Conservation (phyloP, 345 rosid genomes). For the Angophora floribunda region DNA sequence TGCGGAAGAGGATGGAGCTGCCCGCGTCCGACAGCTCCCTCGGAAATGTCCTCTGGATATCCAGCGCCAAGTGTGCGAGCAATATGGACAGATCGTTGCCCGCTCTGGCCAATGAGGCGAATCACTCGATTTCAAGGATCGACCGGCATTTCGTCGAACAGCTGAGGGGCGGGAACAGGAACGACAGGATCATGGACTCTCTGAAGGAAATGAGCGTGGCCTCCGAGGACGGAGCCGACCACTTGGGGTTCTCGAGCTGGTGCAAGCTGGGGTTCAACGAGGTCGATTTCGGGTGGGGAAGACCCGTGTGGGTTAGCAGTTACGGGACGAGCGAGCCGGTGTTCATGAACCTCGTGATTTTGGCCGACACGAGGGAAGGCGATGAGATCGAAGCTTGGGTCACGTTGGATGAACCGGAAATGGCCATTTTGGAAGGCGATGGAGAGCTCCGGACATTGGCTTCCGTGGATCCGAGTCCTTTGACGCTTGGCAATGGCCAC, state of each 20-base stretch:
- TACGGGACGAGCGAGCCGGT: neutral
- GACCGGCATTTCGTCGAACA: slow-evolving; percentile 2
- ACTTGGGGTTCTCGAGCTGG: slow-evolving; percentile 7
- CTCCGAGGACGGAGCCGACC: neutral
- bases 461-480: slow-evolving; percentile 1
- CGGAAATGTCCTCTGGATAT: slow-evolving; percentile 28
- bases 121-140: slow-evolving; percentile 1
- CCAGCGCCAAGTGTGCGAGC: slow-evolving; percentile 6
- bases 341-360: slow-evolving; percentile 22
- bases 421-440: slow-evolving; percentile 14
- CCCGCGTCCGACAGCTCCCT: slow-evolving; percentile 19
- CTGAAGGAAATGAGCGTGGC: neutral
- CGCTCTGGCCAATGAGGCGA: slow-evolving; percentile 3
- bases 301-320: slow-evolving; percentile 8
- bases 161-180: slow-evolving; percentile 1
- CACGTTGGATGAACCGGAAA: slow-evolving; percentile 25
- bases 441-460: slow-evolving; percentile 12
- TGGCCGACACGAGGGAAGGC: slow-evolving; percentile 19
- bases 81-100: slow-evolving; percentile 18
- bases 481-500: neutral
- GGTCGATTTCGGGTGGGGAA: slow-evolving; percentile 25
- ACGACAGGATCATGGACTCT: neutral
- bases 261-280: slow-evolving; percentile 11
- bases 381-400: slow-evolving; percentile 46
- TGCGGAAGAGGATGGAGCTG: slow-evolving; percentile 13